Evolutionary conservation across 2,329 filamentous ascomycete species (phyloP).

Genomic region (Dactylellina cionopaga): DNA sequence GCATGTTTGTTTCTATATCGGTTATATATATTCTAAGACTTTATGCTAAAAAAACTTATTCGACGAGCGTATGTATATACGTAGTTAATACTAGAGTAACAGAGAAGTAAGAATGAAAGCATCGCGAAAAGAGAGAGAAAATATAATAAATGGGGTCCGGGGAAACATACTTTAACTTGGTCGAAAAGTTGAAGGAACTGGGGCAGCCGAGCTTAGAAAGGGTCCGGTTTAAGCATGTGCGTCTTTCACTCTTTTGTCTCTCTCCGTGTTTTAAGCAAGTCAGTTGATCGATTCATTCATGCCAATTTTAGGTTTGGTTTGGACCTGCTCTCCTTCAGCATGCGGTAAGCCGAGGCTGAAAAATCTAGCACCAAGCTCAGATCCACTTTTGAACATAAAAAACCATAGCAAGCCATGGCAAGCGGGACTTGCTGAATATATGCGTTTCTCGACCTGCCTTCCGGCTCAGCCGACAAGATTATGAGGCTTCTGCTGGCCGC

Average conservation of each 20-base stretch:
- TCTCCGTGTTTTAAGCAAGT: too few species aligned
- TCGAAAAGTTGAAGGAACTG: neutral
- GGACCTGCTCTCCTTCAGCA: neutral
- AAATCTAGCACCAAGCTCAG: too few species aligned
- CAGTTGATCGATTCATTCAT: too few species aligned
- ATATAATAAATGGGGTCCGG: neutral
- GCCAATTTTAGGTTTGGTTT: too few species aligned
- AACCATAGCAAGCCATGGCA: neutral
- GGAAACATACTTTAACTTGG: constrained; percentile 25
- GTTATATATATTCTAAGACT: too few species aligned
- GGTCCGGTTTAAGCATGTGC: constrained; percentile 49
- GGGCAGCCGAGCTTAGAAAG: constrained; percentile 46
- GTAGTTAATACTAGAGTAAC: neutral
- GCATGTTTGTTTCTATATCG: too few species aligned
- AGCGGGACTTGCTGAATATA: neutral
- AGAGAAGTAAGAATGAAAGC: neutral
- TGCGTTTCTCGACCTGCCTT: neutral
- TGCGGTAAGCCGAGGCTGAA: constrained; percentile 51
- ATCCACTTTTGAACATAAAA: too few species aligned
- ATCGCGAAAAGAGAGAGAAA: constrained; percentile 18
- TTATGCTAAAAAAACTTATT: too few species aligned
- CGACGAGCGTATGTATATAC: neutral
- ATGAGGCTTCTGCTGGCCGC: constrained; percentile 12
- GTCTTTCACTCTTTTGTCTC: too few species aligned
- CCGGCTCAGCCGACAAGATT: constrained; percentile 37